Percentiles rank a stretch among this genome's conserved stretches.
phyloP scores from a whole-genome alignment of 192 early-diverging fungal genomes.

The Phlyctochytrium bullatum region DNA sequence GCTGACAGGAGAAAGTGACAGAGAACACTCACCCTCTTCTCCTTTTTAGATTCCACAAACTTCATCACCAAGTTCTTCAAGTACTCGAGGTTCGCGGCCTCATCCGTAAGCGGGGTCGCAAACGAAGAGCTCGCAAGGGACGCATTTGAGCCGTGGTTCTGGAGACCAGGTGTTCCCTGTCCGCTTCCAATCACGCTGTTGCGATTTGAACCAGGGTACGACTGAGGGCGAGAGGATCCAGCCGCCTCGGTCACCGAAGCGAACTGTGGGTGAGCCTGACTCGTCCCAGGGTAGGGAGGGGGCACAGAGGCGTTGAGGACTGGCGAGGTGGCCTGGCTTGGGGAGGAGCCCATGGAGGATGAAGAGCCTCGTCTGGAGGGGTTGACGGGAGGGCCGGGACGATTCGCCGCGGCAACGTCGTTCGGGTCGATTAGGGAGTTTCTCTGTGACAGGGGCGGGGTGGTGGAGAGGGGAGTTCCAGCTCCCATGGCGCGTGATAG shows the following conservation, averaged over 20 bases:
- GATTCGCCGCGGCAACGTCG: slow-evolving; percentile 11
- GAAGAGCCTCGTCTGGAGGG: slow-evolving; percentile 1
- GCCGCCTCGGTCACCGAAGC: too few species aligned
- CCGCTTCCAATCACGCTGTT: neutral
- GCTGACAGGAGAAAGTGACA: slow-evolving; percentile 2
- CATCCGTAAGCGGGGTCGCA: slow-evolving; percentile 14
- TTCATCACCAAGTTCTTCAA: slow-evolving; percentile 69
- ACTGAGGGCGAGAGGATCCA: too few species aligned
- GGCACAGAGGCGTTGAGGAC: neutral
- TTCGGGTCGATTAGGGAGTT: slow-evolving; percentile 20
- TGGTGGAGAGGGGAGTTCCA: slow-evolving; percentile 24
- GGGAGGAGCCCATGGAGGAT: neutral
- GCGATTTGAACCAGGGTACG: too few species aligned
- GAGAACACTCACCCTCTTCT: slow-evolving; percentile 56
- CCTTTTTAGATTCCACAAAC: slow-evolving; percentile 72
- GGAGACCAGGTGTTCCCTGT: too few species aligned
- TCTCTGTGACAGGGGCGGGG: slow-evolving; percentile 23
- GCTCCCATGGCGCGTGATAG: slow-evolving; percentile 45
- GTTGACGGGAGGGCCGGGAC: neutral
- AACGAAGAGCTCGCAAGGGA: neutral
- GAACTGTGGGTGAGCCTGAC: too few species aligned
- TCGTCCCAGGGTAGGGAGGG: neutral
- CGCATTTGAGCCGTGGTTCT: too few species aligned
- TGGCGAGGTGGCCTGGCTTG: neutral
- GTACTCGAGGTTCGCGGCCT: slow-evolving; percentile 68